Percentiles rank a stretch among this genome's conserved stretches.
Evolutionary conservation across 768 basidiomycete species (phyloP).

Genomic region (Mycena belliarum): DNA sequence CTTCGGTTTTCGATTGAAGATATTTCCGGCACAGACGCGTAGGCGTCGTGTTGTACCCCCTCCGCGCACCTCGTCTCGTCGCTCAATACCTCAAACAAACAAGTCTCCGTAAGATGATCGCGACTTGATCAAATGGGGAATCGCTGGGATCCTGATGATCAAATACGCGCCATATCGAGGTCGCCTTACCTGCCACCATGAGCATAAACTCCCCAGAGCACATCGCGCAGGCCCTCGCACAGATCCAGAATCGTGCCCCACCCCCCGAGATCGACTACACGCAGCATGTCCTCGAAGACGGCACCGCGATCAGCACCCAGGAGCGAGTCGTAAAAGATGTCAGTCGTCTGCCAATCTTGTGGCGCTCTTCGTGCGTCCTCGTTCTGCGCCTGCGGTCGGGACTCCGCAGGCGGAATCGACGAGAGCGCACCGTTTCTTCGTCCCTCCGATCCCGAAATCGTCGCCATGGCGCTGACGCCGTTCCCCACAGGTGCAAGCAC

Average conservation of each 20-base stretch:
- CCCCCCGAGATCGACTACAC: constrained; percentile 82
- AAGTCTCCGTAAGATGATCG: too few species aligned
- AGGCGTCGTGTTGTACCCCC: too few species aligned
- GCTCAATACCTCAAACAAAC: too few species aligned
- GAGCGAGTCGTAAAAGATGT: constrained; percentile 98
- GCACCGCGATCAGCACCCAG: constrained; percentile 86
- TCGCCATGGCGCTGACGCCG: not conserved
- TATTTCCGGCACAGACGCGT: too few species aligned
- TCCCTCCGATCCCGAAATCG: constrained; percentile 2
- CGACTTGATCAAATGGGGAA: not conserved
- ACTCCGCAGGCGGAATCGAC: not conserved
- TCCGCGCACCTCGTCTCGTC: too few species aligned
- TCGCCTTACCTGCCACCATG: not conserved
- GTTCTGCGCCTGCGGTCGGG: not conserved
- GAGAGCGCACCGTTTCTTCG: not conserved
- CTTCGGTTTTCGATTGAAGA: too few species aligned
- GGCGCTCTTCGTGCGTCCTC: not conserved
- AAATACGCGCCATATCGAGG: not conserved
- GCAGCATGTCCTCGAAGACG: constrained; percentile 90
- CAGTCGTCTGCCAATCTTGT: constrained; percentile 27
- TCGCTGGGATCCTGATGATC: not conserved
- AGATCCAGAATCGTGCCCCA: constrained; percentile 51
- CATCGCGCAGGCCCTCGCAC: constrained; percentile 64
- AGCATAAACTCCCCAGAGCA: constrained; percentile 34
- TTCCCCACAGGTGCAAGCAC: constrained; percentile 84